Conservation (phyloP, 176 grass and related monocot genomes). For the Secale cereale region DNA sequence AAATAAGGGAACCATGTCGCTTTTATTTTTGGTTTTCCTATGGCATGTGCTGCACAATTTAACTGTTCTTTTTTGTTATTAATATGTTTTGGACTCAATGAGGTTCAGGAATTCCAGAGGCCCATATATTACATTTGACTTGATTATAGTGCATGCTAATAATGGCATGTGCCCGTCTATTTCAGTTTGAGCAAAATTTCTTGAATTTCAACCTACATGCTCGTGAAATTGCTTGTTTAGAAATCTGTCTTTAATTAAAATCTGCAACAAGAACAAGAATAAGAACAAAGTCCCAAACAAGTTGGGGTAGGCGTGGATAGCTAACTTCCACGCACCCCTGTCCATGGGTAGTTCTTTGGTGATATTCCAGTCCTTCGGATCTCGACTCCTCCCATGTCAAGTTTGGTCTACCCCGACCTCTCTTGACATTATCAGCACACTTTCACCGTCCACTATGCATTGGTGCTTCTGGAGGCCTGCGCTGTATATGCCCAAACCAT, state of each 20-base stretch:
- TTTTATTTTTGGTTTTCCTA: neutral
- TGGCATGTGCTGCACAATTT: neutral
- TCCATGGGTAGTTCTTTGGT: too few relatives aligned
- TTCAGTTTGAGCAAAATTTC: neutral
- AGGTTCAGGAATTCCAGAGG: neutral
- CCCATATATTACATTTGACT: neutral
- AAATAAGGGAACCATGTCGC: neutral
- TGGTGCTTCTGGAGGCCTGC: too few relatives aligned
- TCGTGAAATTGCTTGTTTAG: neutral
- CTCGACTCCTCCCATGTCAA: too few relatives aligned
- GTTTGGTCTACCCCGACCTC: too few relatives aligned
- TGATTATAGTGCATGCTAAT: neutral
- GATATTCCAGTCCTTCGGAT: too few relatives aligned
- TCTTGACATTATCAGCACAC: too few relatives aligned
- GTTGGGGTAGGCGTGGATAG: too few relatives aligned
- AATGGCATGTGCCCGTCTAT: neutral
- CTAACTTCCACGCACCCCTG: too few relatives aligned
- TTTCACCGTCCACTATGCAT: too few relatives aligned
- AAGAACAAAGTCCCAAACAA: too few relatives aligned
- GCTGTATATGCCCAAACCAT: too few relatives aligned
- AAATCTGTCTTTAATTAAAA: neutral
- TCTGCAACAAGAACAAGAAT: too few relatives aligned
- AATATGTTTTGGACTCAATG: neutral
- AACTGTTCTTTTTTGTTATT: constrained; percentile 1
- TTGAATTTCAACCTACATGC: neutral